A percentile compares a stretch with the other conserved stretches of the same genome.
These are phyloP conservation scores for Acanthochlamys bracteata DNA, from an alignment of 106 monocot species.

Conservation along the genomic window DNA sequence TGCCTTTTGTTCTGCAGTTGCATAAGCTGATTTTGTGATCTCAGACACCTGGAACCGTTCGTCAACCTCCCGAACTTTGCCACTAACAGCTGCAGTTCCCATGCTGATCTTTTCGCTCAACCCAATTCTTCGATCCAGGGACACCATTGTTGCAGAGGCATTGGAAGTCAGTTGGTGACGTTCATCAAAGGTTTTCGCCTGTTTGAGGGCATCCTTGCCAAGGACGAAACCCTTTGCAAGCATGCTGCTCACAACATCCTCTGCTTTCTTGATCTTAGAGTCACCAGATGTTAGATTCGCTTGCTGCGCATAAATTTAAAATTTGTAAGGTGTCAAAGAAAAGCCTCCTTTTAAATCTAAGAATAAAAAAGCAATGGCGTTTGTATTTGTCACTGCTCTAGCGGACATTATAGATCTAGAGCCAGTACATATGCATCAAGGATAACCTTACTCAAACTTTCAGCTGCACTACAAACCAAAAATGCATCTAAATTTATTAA, in stretches of 20 bases:
- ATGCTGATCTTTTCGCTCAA: constrained; percentile 67
- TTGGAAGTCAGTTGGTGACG: constrained; percentile 49
- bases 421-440: no score
- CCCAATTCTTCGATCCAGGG: constrained; percentile 54
- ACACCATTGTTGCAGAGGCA: constrained; percentile 56
- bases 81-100: constrained; percentile 48
- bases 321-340: no score
- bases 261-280: constrained; percentile 46
- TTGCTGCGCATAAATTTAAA: neutral
- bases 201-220: constrained; percentile 70
- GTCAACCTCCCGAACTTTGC: constrained; percentile 64
- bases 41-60: constrained; percentile 72
- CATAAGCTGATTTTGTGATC: constrained; percentile 56
- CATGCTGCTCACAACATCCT: constrained; percentile 79
- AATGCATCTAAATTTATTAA: no score
- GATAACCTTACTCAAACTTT: no score
- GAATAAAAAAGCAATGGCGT: no score
- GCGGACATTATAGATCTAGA: no score
- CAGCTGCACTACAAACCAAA: no score
- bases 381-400: no score
- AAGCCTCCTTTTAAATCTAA: no score
- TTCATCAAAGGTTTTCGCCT: constrained; percentile 67
- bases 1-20: constrained; percentile 64
- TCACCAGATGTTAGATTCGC: constrained; percentile 9
- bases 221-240: constrained; percentile 80